Percentiles rank a stretch among this genome's conserved stretches.
These are phyloP conservation scores for Thermochaetoides thermophila DNA, from an alignment of 495 filamentous ascomycete genomes.

Conservation along the genomic window DNA sequence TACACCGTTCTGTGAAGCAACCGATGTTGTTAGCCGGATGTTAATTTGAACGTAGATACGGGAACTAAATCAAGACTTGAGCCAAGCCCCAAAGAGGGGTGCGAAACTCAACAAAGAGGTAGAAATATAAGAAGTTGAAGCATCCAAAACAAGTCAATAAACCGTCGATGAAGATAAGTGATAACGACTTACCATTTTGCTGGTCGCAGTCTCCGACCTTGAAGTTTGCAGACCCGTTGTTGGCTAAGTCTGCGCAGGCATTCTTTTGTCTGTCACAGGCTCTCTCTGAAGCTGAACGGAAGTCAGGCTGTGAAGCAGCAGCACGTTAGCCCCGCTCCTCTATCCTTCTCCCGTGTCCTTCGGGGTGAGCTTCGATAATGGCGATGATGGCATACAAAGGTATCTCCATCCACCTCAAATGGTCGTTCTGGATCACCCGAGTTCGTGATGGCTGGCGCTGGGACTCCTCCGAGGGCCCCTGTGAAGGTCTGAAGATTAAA, in stretches of 20 bases:
- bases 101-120: too few relatives aligned
- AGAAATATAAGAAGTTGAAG: too few relatives aligned
- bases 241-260: slow-evolving; percentile 20
- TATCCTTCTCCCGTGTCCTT: too few relatives aligned
- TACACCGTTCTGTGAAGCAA: slow-evolving; percentile 16
- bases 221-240: slow-evolving; percentile 14
- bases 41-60: too few relatives aligned
- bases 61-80: too few relatives aligned
- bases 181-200: slow-evolving; percentile 25
- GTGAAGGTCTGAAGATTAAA: slow-evolving; percentile 16
- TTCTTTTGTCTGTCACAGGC: slow-evolving; percentile 31
- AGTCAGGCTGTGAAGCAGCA: slow-evolving; percentile 25
- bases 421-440: slow-evolving; percentile 24
- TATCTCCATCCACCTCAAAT: slow-evolving; percentile 31
- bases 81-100: too few relatives aligned
- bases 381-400: slow-evolving; percentile 37
- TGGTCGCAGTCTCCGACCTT: slow-evolving; percentile 22
- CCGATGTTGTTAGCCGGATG: not conserved
- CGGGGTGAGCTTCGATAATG: too few relatives aligned
- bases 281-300: slow-evolving; percentile 22
- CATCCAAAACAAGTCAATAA: too few relatives aligned
- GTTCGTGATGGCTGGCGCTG: slow-evolving; percentile 17
- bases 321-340: too few relatives aligned
- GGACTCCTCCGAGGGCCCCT: slow-evolving; percentile 11
- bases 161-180: too few relatives aligned